Evolutionary conservation across 805 yeast species (phyloP).

Genomic region (Ogataea philodendri): DNA sequence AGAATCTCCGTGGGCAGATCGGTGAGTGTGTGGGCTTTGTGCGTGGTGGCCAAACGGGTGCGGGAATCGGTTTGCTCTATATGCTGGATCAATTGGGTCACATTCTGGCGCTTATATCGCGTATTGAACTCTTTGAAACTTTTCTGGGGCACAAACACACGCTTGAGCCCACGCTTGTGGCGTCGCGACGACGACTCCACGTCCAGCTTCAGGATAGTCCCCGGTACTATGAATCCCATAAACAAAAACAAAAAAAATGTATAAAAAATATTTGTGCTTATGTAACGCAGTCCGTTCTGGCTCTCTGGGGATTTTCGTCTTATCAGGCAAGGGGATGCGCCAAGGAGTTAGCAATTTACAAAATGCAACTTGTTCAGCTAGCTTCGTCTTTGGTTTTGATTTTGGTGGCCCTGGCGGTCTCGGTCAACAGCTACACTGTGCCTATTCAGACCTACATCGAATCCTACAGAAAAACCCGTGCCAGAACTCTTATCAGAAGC

Average conservation of each 20-base stretch:
- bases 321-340: not conserved
- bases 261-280: not conserved
- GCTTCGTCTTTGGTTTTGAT: slow-evolving; percentile 4
- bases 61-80: not conserved
- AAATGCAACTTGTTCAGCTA: not conserved
- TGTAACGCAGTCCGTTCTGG: too few species aligned
- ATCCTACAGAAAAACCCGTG: slow-evolving; percentile 9
- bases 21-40: not conserved
- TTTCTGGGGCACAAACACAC: slow-evolving; percentile 7
- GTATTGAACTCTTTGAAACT: slow-evolving; percentile 9
- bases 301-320: not conserved
- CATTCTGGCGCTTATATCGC: slow-evolving; percentile 3
- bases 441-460: slow-evolving; percentile 15
- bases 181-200: slow-evolving; percentile 7
- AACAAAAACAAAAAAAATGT: slow-evolving; percentile 5
- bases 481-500: slow-evolving; percentile 8
- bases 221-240: slow-evolving; percentile 17
- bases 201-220: slow-evolving; percentile 9
- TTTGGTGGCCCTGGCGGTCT: not conserved
- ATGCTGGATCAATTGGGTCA: too few species aligned
- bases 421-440: slow-evolving; percentile 6
- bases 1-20: slow-evolving; percentile 25
- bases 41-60: not conserved
- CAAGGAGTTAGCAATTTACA: not conserved
- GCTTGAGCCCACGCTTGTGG: slow-evolving; percentile 6